These are phyloP conservation scores for Polytrichum formosum DNA, from an alignment of 225 moss, liverwort and hornwort species.

Conservation along the genomic window DNA sequence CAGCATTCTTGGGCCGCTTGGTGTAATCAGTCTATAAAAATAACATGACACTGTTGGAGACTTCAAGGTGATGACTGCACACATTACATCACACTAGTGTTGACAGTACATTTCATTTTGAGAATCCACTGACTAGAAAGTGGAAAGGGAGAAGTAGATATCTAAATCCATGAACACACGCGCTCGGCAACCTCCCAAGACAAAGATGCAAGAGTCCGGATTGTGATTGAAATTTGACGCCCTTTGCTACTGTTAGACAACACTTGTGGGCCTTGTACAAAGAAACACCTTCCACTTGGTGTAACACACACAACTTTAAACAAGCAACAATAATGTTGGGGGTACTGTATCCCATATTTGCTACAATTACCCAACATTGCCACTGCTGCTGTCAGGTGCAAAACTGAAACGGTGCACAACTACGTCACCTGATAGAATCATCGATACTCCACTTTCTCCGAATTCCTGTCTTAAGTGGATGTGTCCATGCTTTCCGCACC, in stretches of 20 bases:
- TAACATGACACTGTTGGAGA: too few species aligned
- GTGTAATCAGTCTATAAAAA: too few species aligned
- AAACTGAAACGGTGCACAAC: conserved; percentile 63
- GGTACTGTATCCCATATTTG: conserved; percentile 18
- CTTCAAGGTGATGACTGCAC: too few species aligned
- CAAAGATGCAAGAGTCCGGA: neutral
- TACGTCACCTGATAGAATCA: conserved; percentile 26
- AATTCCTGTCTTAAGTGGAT: conserved; percentile 33
- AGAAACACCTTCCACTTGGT: conserved; percentile 12
- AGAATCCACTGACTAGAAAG: too few species aligned
- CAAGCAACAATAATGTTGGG: conserved; percentile 20
- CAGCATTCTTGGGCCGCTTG: too few species aligned
- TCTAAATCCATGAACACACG: too few species aligned
- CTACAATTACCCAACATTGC: conserved; percentile 32
- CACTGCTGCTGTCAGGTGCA: conserved; percentile 38
- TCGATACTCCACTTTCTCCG: conserved; percentile 29
- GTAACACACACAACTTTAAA: conserved; percentile 17
- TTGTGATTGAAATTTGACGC: neutral
- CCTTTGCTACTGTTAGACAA: neutral
- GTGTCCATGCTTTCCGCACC: conserved; percentile 77
- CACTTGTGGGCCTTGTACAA: conserved; percentile 9
- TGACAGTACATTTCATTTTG: too few species aligned
- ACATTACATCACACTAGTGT: too few species aligned
- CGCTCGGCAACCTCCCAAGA: neutral
- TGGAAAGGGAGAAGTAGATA: too few species aligned